These are phyloP conservation scores for Exophiala lecanii-corni DNA, from an alignment of 2,329 filamentous ascomycete species.

Conservation along the genomic window DNA sequence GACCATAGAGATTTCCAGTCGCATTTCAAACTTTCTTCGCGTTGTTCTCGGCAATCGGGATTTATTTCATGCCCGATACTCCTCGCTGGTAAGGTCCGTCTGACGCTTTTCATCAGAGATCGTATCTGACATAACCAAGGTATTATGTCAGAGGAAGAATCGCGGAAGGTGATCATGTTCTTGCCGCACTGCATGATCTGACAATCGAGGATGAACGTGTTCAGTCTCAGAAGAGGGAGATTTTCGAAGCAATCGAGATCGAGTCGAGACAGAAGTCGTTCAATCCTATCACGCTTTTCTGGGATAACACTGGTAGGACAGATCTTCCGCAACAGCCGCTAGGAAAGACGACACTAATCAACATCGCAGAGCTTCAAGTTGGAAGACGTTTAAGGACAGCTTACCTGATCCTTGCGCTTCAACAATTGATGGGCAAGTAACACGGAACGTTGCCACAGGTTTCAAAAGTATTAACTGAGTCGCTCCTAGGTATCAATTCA, in stretches of 20 bases:
- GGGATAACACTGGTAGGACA: conserved; percentile 10
- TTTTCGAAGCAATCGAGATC: conserved; percentile 51
- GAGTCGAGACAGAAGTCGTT: conserved; percentile 38
- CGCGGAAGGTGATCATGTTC: conserved; percentile 46
- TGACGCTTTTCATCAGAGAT: neutral
- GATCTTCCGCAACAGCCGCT: too few relatives aligned
- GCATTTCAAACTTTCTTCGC: conserved; percentile 45
- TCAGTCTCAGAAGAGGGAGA: conserved; percentile 49
- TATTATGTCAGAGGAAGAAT: conserved; percentile 35
- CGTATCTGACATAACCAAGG: neutral
- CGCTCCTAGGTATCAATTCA: conserved; percentile 42
- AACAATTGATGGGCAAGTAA: conserved; percentile 46
- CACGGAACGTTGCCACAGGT: conserved; percentile 57
- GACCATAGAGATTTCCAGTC: conserved; percentile 46
- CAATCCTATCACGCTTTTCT: conserved; percentile 54
- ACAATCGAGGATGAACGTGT: conserved; percentile 49
- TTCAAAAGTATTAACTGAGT: conserved; percentile 37
- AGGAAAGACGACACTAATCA: too few relatives aligned
- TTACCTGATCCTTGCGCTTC: conserved; percentile 4
- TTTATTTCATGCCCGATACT: conserved; percentile 35
- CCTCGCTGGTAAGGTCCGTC: conserved; percentile 31
- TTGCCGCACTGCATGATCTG: conserved; percentile 41
- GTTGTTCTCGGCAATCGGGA: conserved; percentile 32
- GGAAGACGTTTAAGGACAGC: conserved; percentile 9
- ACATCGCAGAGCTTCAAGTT: conserved; percentile 10